Conservation (phyloP, 768 basidiomycete genomes). For the Amanita brunnescens region DNA sequence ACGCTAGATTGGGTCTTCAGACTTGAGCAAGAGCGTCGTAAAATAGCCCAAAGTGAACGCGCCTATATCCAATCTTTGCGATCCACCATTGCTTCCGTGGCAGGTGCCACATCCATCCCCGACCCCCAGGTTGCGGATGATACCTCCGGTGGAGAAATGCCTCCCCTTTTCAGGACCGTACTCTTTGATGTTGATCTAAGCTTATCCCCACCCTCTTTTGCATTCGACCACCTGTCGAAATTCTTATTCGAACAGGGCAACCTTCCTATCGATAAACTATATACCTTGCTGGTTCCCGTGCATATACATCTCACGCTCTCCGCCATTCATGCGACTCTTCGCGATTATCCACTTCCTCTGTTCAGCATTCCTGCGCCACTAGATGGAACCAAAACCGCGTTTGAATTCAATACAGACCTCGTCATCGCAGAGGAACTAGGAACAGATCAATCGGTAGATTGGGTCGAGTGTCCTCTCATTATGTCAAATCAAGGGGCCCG, state of each 20-base stretch:
- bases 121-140: constrained; percentile 38
- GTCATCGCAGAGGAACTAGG: constrained; percentile 88
- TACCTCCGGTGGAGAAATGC: constrained; percentile 19
- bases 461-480: constrained; percentile 61
- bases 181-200: constrained; percentile 51
- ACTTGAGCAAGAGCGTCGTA: constrained; percentile 35
- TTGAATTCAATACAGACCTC: constrained; percentile 67
- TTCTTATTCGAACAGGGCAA: constrained; percentile 67
- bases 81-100: constrained; percentile 21
- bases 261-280: constrained; percentile 61
- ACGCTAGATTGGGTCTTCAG: constrained; percentile 65
- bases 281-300: constrained; percentile 76
- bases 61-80: constrained; percentile 35
- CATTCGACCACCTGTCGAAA: constrained; percentile 40
- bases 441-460: constrained; percentile 53
- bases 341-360: constrained; percentile 87
- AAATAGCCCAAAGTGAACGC: constrained; percentile 43
- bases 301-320: constrained; percentile 63
- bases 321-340: constrained; percentile 52
- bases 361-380: constrained; percentile 55
- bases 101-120: constrained; percentile 16
- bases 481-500: constrained; percentile 43
- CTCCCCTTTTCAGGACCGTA: constrained; percentile 67
- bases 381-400: constrained; percentile 31
- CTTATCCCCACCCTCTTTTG: constrained; percentile 54